Evolutionary conservation across 352 stramenopile species (phyloP), one percentile per base, ranked within the genome.

Genomic region (Halophytophthora polymorphica): DNA sequence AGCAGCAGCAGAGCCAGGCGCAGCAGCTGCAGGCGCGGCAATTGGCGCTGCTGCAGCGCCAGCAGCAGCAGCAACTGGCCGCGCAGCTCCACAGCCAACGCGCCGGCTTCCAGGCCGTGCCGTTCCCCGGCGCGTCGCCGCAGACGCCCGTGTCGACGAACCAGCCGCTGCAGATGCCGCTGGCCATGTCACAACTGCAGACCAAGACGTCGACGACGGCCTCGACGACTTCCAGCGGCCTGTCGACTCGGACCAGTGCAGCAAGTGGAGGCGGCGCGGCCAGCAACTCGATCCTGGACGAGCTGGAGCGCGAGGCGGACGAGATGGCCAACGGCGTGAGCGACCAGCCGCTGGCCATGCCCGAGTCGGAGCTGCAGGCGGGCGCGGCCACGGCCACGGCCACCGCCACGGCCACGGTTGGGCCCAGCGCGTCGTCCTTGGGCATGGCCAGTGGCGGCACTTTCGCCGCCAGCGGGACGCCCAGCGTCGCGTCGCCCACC

Each of bases 301-400:
- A 95, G 31, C 48, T 95, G 22, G 84, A 95, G 40, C 77, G 84
- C 14, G 84, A 95, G 44, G 81, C 84, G 1, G 75, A 95, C 56
- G 84, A 95, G 52, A 95, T 95, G 84, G 84, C 84, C 1, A 88
- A 90, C 45, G 77, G 80, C 14, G 62, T 92, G 15, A 91, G 68
- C 45, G 84, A 95, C 34, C 70, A 93, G 45, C 82, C 84, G 1
- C 58, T 95, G 11, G 83, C 80, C 6, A 95, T 95, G 84, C 80
- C 82, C 7, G 75, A 89, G 35, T 86, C 81, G 0, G 84, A 95
- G 56, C 58, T 92, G 14, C 80, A 92, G 66, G 50, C 36, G 4
- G 39, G 44, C 25, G 47, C 51, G 6, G 41, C 42, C 22, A 36
- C 56, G 31, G 35, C 31, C 15, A 58, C 21, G 15, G 47, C 52